Conservation (phyloP, 2,329 filamentous ascomycete genomes). For the Nemania diffusa region DNA sequence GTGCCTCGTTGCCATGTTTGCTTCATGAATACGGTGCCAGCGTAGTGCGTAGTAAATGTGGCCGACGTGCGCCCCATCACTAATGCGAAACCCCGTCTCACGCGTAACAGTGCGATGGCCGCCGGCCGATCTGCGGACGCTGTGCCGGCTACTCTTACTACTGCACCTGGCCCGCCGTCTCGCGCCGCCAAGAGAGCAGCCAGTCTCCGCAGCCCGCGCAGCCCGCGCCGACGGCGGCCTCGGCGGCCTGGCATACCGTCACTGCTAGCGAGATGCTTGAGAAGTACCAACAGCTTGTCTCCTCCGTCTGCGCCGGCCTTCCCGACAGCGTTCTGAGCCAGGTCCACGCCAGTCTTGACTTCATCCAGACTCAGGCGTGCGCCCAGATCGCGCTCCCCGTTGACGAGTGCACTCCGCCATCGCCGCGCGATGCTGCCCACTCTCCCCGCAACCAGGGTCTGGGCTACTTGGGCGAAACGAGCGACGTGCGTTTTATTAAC, state of each 20-base stretch:
- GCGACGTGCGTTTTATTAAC: slow-evolving; percentile 15
- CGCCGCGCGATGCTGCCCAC: not conserved
- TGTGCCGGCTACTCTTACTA: slow-evolving; percentile 8
- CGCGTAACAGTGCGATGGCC: slow-evolving; percentile 13
- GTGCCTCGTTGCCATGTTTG: too few relatives aligned
- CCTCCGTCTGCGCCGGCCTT: not conserved
- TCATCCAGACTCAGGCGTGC: slow-evolving; percentile 12
- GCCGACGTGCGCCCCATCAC: too few relatives aligned
- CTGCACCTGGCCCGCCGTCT: slow-evolving; percentile 3
- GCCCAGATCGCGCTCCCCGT: not conserved
- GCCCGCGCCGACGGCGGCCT: too few relatives aligned
- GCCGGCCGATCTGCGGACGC: slow-evolving; percentile 9
- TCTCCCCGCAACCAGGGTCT: not conserved
- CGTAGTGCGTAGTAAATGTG: too few relatives aligned
- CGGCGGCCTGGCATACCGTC: too few relatives aligned
- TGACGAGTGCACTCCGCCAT: not conserved
- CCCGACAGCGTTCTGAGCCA: not conserved
- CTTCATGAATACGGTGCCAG: too few relatives aligned
- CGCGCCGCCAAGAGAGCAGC: not conserved
- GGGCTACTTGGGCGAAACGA: slow-evolving; percentile 12
- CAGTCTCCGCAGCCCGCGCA: not conserved
- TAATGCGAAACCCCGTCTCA: too few relatives aligned
- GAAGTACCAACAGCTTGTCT: not conserved
- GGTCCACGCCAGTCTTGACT: slow-evolving; percentile 7
- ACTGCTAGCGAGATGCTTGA: too few relatives aligned